Evolutionary conservation across 768 basidiomycete species (phyloP), one percentile per base, ranked within the genome.

Genomic region (Mycena latifolia): DNA sequence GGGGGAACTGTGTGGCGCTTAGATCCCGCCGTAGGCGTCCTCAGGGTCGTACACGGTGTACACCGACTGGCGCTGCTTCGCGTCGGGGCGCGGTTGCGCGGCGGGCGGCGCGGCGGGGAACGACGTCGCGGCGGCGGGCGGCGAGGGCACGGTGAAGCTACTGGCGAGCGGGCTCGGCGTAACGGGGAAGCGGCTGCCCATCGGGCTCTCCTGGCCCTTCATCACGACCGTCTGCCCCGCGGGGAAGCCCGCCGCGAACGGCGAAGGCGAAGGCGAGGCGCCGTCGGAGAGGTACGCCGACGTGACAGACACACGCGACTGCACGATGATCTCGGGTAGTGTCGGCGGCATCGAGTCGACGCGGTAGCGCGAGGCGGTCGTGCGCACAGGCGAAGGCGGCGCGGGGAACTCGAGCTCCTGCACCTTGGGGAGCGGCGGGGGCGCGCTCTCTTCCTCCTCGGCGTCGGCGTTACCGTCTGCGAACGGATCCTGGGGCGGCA

Each of bases 1-100:
- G 33, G 33, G 33, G 6, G 33, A 14, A 14, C 14, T 39, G 37
- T 7, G 22, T 28, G 56, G 22, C 27, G 45, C 48, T 83, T 78
- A 92, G 74, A 92, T 85, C 31, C 90, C 91, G 27, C 84, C 89
- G 69, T 92, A 92, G 50, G 88, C 89, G 67, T 92, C 91, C 29
- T 87, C 87, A 35, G 85, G 84, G 68, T 88, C 84, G 69, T 91
- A 92, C 58, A 87, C 77, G 15, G 88, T 88, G 24, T 79, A 75
- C 15, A 86, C 86, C 54, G 86, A 79, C 73, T 79, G 79, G 50
- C 77, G 73, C 56, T 63, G 50, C 55, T 51, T 65, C 37, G 61
- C 57, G 28, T 57, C 61, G 41, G 57, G 55, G 25, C 65, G 55
- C 43, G 33, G 24, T 55, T 54, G 65, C 50, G 66, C 56, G n/a